A percentile compares a stretch with the other conserved stretches of the same genome.
Conservation (phyloP, 768 basidiomycete species). For the Serendipita sp. region DNA sequence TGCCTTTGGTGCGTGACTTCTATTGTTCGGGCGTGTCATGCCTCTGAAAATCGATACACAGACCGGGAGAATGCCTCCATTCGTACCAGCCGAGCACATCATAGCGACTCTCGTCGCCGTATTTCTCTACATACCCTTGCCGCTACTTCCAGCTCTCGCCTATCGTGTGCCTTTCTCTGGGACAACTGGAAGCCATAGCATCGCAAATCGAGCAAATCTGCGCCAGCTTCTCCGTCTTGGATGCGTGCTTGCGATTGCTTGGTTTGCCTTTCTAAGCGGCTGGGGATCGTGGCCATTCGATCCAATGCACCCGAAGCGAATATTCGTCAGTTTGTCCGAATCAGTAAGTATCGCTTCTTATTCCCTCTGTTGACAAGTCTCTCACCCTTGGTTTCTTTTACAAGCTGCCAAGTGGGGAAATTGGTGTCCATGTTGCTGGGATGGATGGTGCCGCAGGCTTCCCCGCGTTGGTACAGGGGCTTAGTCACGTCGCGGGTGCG, state of each 20-base stretch:
- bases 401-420: constrained; percentile 55
- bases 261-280: background rate
- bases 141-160: constrained; percentile 51
- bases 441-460: constrained; percentile 77
- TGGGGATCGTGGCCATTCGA: constrained; percentile 45
- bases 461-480: constrained; percentile 38
- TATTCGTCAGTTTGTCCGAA: constrained; percentile 73
- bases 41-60: constrained; percentile 16
- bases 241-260: background rate
- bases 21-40: background rate
- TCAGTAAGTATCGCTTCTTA: constrained; percentile 40
- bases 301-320: constrained; percentile 66
- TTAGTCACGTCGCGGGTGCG: constrained; percentile 24
- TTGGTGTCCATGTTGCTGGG: constrained; percentile 63
- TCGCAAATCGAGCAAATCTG: constrained; percentile 10
- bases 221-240: background rate
- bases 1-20: constrained; percentile 48
- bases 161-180: constrained; percentile 41
- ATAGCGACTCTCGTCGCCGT: constrained; percentile 62
- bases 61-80: constrained; percentile 67
- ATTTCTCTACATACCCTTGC: constrained; percentile 40
- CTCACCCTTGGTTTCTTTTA: too few relatives aligned
- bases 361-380: background rate
- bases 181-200: constrained; percentile 13
- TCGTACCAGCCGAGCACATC: constrained; percentile 74